Base-by-base conservation (phyloP, 768 basidiomycete genomes). In the Pleurotus tuber-regium region DNA sequence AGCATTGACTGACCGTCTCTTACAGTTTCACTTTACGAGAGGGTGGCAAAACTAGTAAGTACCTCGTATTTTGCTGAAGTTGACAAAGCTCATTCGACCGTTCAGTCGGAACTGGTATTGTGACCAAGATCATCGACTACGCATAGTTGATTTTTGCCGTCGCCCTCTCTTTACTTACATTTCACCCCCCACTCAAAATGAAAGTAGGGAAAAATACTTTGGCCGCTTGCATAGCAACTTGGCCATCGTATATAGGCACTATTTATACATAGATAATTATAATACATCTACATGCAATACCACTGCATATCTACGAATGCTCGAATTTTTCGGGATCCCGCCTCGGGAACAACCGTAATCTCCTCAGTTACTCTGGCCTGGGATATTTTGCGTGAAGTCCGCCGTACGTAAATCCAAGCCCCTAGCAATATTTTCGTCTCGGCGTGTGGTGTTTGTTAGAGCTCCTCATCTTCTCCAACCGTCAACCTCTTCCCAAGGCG, bases 21-120 rank as follows among this genome's bases (percentile, higher is more conserved):
- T 46, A 29, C 39, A 77, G 77, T 50, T 97, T 98, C 73, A 98
- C 95, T 21, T 82, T 97, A 53, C 87, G 94, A 59, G 94, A 97
- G 69, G 94, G 92, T 58, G 91, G 92, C 64, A 95, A 85, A 74
- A 98, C 96, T 8, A 80, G 90, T 92, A 61, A 71, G 85, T 66
- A 25, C 57, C 59, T 16, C 14, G 43, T 33, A 18, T n/a, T n/a
- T 31, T 25, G 29, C 35, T 14, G 4, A 42, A 12, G 4, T 54
- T 11, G 7, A 30, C n/a, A 40, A 43, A 1, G 18, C 41, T 19
- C 40, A 51, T 60, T 30, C 49, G 29, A 59, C 47, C 41, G 11
- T 52, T 28, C 48, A 92, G 90, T 98, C 64, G 95, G 92, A 52
- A 98, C 96, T 55, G 96, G 96, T 61, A 84, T 98, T 60, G 85